Evolutionary conservation across 2,329 filamentous ascomycete genomes (phyloP), one percentile per base, ranked within the genome.

Genomic region (Fusarium sp.): DNA sequence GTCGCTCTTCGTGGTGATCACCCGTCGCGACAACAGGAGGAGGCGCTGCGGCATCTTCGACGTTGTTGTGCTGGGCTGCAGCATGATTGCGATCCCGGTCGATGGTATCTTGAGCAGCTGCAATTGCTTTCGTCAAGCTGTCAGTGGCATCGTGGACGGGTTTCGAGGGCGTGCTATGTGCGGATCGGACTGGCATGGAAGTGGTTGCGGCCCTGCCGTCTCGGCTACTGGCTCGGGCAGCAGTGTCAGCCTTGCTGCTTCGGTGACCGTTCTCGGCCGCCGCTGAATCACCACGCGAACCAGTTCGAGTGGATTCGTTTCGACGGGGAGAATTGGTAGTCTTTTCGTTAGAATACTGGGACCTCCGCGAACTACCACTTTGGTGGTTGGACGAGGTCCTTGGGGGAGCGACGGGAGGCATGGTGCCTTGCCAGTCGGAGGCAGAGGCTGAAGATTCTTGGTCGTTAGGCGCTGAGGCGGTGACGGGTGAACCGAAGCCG

Each of bases 131-230:
- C 80, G 93, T 94, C 72, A 97, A 88, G 38, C 94, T 91, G 64
- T 95, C 91, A 82, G 92, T 95, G 63, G 93, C 91, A 81, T 97
- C 94, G 66, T 93, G 90, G 20, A 91, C 90, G 18, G 93, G 87
- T 47, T 87, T 88, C 24, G 77, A 77, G n/a, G 76, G 72, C 88
- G 86, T 53, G 87, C 82, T 42, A 83, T 81, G 74, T 69, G 83
- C 69, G 79, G 82, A 66, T 84, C 87, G 85, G 58, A 87, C 82
- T 18, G 88, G 85, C 67, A 88, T 81, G 11, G 81, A 79, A 11
- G 83, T 82, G 4, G 82, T 76, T 20, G 79, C 71, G 68, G 80
- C 60, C 56, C 83, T 82, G 62, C 81, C 79, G 36, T 87, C 85
- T 62, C 83, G 83, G 63, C 82, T 81, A 65, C 80, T 82, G 50